Conservation (phyloP, 192 early-diverging fungal species). For the Podila minutissima region DNA sequence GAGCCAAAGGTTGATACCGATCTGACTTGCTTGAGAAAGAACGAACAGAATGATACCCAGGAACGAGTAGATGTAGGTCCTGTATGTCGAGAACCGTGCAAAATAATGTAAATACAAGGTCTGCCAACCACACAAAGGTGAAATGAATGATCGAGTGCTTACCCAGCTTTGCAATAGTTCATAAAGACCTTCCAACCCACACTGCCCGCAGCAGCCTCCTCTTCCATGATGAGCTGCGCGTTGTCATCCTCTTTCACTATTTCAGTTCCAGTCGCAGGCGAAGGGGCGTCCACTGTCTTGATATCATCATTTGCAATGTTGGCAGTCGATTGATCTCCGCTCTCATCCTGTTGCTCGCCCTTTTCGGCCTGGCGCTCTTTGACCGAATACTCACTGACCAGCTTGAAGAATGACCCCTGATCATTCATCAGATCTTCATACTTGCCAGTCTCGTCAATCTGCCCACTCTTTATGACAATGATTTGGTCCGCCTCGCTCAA, state of each 20-base stretch:
- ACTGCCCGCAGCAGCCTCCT: conserved; percentile 81
- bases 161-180: conserved; percentile 72
- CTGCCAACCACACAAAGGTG: not conserved
- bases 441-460: conserved; percentile 67
- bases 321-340: not conserved
- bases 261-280: not conserved
- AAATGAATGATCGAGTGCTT: not conserved
- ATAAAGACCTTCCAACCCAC: conserved; percentile 81
- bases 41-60: conserved; percentile 13
- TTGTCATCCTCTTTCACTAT: conserved; percentile 10
- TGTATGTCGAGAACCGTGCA: conserved; percentile 42
- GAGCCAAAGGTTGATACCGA: conserved; percentile 35
- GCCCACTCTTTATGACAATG: conserved; percentile 74
- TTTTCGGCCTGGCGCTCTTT: not conserved
- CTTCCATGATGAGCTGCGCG: conserved; percentile 74
- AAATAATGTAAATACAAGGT: conserved; percentile 26
- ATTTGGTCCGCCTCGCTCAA: conserved; percentile 71
- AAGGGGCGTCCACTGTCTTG: conserved; percentile 26
- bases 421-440: conserved; percentile 70
- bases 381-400: conserved; percentile 76
- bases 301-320: not conserved
- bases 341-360: not conserved
- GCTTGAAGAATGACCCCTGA: conserved; percentile 63
- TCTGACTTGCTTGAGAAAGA: conserved; percentile 29
- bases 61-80: conserved; percentile 6